Conservation (phyloP, 169 alveolate genomes). For the Plasmodium adleri region DNA sequence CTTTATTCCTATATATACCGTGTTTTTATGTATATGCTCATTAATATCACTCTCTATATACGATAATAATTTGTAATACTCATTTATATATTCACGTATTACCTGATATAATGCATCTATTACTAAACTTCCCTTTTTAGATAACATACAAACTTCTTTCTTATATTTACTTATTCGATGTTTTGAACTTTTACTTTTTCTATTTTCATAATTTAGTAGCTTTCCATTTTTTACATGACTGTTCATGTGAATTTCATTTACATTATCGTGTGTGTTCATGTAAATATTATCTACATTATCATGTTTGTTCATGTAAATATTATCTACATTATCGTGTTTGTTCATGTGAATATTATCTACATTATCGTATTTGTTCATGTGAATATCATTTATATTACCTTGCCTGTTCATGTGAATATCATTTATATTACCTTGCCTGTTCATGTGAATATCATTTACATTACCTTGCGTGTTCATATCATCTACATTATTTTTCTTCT, state of each 20-base stretch:
- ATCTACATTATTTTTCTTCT: too few relatives aligned
- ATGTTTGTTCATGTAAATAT: too few relatives aligned
- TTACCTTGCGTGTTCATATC: too few relatives aligned
- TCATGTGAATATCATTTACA: too few relatives aligned
- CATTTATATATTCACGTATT: slow-evolving; percentile 48
- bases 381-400: too few relatives aligned
- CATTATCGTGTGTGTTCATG: neutral
- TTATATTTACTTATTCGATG: neutral
- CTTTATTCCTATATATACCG: slow-evolving; percentile 60
- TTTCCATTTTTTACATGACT: neutral
- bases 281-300: neutral
- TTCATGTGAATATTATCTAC: too few relatives aligned
- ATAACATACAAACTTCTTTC: neutral
- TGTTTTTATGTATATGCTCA: slow-evolving; percentile 70
- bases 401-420: too few relatives aligned
- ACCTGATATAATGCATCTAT: slow-evolving; percentile 64
- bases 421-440: too few relatives aligned
- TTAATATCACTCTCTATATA: slow-evolving; percentile 65
- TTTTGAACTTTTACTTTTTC: neutral
- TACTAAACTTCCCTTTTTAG: slow-evolving; percentile 48
- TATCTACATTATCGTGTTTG: too few relatives aligned
- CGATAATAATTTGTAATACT: slow-evolving; percentile 59
- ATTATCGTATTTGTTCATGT: too few relatives aligned
- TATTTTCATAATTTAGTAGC: neutral
- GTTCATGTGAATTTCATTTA: neutral